phyloP scores from a whole-genome alignment of 176 grass and related monocot species.

The Puya raimondii region DNA sequence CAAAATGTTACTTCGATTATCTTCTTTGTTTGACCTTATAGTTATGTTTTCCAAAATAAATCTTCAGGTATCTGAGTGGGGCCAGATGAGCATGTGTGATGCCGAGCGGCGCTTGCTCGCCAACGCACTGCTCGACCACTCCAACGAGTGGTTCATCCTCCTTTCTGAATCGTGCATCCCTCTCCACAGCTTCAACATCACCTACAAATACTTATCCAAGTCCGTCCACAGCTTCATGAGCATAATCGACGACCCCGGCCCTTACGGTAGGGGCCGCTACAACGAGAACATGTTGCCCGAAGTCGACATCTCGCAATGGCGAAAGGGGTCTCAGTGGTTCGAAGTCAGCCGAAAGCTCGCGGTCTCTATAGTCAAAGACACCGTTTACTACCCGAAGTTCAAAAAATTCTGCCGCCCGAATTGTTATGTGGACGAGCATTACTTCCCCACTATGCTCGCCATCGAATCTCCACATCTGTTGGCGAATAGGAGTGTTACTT shows the following conservation, averaged over 20 bases:
- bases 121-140: conserved; percentile 78
- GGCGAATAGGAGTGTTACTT: conserved; percentile 80
- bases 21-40: background rate
- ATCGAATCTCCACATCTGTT: conserved; percentile 68
- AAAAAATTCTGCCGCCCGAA: conserved; percentile 65
- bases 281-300: conserved; percentile 78
- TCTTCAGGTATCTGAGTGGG: conserved; percentile 77
- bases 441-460: conserved; percentile 80
- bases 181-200: conserved; percentile 66
- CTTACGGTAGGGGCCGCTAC: conserved; percentile 81
- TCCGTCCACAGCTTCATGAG: conserved; percentile 70
- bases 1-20: background rate
- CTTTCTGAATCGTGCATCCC: conserved; percentile 88
- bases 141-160: conserved; percentile 84
- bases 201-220: conserved; percentile 61
- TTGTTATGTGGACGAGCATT: conserved; percentile 95
- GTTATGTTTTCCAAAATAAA: conserved; percentile 21
- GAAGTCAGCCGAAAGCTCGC: conserved; percentile 58
- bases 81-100: conserved; percentile 92
- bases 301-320: conserved; percentile 78
- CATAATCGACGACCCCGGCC: conserved; percentile 64
- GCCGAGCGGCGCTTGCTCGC: conserved; percentile 85
- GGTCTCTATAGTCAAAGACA: conserved; percentile 54
- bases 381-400: conserved; percentile 75
- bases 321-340: conserved; percentile 95